Conservation (phyloP, 495 filamentous ascomycete species). For the Podospora fimiseda region DNA sequence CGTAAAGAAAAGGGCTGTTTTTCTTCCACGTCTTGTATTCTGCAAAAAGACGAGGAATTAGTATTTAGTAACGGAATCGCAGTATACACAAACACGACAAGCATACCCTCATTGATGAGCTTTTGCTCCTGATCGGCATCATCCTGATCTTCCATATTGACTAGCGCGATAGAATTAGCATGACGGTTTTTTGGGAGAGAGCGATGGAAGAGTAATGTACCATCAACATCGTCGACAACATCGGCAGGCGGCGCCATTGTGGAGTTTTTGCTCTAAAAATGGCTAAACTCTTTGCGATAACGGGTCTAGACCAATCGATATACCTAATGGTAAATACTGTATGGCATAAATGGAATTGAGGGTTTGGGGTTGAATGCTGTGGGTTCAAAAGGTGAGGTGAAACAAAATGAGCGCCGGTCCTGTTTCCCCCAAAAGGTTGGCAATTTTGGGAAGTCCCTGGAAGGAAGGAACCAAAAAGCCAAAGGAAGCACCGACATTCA, state of each 20-base stretch:
- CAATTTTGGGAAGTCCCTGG: neutral
- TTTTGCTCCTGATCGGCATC: slow-evolving; percentile 67
- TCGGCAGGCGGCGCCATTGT: slow-evolving; percentile 41
- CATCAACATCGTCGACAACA: slow-evolving; percentile 47
- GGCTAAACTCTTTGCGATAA: too few relatives aligned
- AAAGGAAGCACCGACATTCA: neutral
- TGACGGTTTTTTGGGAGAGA: neutral
- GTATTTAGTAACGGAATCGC: too few relatives aligned
- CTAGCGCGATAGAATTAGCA: slow-evolving; percentile 19
- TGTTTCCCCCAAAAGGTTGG: neutral
- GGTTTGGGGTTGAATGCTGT: too few relatives aligned
- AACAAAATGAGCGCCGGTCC: neutral
- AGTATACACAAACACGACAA: neutral
- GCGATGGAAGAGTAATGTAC: slow-evolving; percentile 28
- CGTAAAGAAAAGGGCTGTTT: slow-evolving; percentile 96
- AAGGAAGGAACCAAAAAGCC: neutral
- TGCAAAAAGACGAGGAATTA: slow-evolving; percentile 28
- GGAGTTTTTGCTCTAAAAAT: neutral
- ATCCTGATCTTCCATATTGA: slow-evolving; percentile 58
- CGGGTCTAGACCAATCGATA: too few relatives aligned
- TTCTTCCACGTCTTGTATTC: slow-evolving; percentile 99
- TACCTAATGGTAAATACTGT: too few relatives aligned
- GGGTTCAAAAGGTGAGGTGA: neutral
- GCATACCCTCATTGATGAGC: slow-evolving; percentile 84
- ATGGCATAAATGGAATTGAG: too few relatives aligned